Base-by-base conservation (phyloP, 1,284 basidiomycete genomes). In the Farysia itapuensis region DNA sequence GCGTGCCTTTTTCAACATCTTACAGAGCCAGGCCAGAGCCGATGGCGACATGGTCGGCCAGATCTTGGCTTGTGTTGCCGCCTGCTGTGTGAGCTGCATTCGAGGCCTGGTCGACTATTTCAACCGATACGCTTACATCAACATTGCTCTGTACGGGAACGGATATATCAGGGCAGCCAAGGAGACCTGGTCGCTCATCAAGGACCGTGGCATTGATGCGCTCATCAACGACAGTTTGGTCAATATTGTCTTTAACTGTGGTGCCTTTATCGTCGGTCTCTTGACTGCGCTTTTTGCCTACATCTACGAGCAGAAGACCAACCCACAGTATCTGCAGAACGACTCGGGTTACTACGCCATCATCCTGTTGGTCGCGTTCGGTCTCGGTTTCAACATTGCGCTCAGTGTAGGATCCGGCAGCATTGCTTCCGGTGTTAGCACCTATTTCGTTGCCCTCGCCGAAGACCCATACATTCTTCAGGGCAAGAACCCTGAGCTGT, bases 111-210 rank as follows among this genome's bases (percentile, higher is more conserved):
- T 67, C 80, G 92, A 84, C 82, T 85, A 75, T 70, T 81, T 72
- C 30, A 68, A 72, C 52, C 54, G 61, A 24, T 72, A 72, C 38
- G 72, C 71, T 79, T 87, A 89, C 72, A 86, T 85, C 29, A 88
- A 86, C 72, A 90, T 92, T 65, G 87, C 90, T 71, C 80, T 93
- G 3, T 93, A 91, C 75, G 90, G 90, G 19, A 93, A 94, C 78
- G 79, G 85, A 1, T 94, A 93, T 53, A 82, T 90, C 41, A 74
- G 80, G 14, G 90, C 90, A n/a, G 89, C 90, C 4, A 90, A 88
- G 77, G 89, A 91, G 74, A 90, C 90, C 0, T 94, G 89, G 89
- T 81, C 82, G n/a, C 75, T 92, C 42, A 84, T 93, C 79, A 85
- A 84, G 68, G 87, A 92, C 70, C 56, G 58, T 46, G 90, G 85